These are phyloP conservation scores for Penicillium ochrochloron DNA, from an alignment of 495 filamentous ascomycete species.

Conservation along the genomic window DNA sequence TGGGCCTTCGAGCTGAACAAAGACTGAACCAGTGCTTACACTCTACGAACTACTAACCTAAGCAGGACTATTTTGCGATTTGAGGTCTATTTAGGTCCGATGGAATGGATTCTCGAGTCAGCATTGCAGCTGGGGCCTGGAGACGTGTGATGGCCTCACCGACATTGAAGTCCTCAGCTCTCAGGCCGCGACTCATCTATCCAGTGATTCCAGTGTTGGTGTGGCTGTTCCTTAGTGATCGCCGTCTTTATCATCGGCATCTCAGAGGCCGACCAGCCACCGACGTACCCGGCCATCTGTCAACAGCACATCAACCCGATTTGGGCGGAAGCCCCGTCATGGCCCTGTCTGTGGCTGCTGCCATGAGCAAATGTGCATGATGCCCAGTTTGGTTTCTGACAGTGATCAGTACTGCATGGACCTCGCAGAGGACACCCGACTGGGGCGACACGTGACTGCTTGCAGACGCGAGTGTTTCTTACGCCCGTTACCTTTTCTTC, in stretches of 20 bases:
- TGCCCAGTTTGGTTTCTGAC: not conserved
- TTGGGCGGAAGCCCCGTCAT: not conserved
- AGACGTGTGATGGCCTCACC: constrained; percentile 1
- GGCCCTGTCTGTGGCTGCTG: not conserved
- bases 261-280: not conserved
- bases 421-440: not conserved
- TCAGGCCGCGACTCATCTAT: not conserved
- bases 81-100: not conserved
- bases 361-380: constrained; percentile 1
- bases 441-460: not conserved
- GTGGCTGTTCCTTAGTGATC: not conserved
- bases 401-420: not conserved
- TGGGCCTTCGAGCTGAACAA: not conserved
- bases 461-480: not conserved
- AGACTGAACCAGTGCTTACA: not conserved
- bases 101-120: not conserved
- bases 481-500: not conserved
- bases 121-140: not conserved
- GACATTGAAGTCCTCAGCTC: constrained; percentile 1
- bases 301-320: not conserved
- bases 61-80: not conserved
- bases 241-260: not conserved
- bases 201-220: not conserved
- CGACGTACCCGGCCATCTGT: not conserved
- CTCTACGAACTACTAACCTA: not conserved